Percentiles rank a stretch among this genome's conserved stretches.
These are phyloP conservation scores for Triticum urartu DNA, from an alignment of 176 grass and related monocot genomes.

Conservation along the genomic window DNA sequence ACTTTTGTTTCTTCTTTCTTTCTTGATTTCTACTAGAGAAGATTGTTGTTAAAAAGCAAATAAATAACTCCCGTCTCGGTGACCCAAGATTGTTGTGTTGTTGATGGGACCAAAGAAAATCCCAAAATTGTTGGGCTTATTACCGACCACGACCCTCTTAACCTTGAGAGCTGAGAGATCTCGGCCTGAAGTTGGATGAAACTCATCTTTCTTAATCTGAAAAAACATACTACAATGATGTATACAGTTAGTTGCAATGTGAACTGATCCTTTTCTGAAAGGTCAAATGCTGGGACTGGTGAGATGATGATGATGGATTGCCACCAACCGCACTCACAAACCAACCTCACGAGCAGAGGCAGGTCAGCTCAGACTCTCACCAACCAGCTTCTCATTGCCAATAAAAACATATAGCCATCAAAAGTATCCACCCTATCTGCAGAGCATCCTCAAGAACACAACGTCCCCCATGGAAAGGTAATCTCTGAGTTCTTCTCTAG, in stretches of 20 bases:
- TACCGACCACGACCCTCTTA: too few species aligned
- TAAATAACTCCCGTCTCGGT: too few species aligned
- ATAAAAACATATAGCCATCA: background rate
- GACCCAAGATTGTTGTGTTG: too few species aligned
- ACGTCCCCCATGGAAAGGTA: background rate
- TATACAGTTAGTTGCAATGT: background rate
- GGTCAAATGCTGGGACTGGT: background rate
- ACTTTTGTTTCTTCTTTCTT: too few species aligned
- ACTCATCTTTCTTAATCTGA: background rate
- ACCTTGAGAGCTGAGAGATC: too few species aligned
- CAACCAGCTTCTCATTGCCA: background rate
- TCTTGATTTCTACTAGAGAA: too few species aligned
- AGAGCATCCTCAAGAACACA: background rate
- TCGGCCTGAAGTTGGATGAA: too few species aligned
- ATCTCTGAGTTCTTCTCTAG: too few species aligned
- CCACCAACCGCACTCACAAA: background rate
- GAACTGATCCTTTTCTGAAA: background rate
- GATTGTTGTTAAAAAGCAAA: too few species aligned
- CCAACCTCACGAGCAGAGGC: background rate
- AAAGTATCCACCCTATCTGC: background rate
- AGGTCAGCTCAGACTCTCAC: background rate
- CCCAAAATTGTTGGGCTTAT: too few species aligned
- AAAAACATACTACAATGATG: background rate
- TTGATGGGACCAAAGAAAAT: too few species aligned
- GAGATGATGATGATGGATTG: background rate